These are phyloP conservation scores for Dendrobium officinale DNA, from an alignment of 106 monocot genomes.

Conservation along the genomic window DNA sequence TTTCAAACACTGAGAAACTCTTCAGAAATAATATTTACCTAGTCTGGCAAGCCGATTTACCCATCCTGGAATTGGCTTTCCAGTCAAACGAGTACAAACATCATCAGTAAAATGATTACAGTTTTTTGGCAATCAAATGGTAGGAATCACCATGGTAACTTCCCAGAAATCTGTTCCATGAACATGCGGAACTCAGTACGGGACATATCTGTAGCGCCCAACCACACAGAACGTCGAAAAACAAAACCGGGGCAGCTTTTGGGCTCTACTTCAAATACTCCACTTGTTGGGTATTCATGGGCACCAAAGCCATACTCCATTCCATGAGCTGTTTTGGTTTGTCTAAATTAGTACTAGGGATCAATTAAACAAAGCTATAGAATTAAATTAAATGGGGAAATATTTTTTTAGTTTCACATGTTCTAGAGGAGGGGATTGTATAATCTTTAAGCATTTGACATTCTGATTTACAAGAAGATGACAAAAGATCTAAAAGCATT, in stretches of 20 bases:
- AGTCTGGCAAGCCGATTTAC: constrained; percentile 62
- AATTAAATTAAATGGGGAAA: background rate
- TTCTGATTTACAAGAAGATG: background rate
- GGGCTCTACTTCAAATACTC: constrained; percentile 74
- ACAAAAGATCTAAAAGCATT: background rate
- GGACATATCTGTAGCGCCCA: constrained; percentile 49
- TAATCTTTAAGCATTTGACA: background rate
- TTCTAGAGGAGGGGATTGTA: background rate
- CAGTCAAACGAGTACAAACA: constrained; percentile 41
- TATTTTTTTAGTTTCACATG: background rate
- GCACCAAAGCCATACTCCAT: constrained; percentile 73
- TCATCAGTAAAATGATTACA: constrained; percentile 80
- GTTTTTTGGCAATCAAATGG: constrained; percentile 59
- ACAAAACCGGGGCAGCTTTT: constrained; percentile 66
- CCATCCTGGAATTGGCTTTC: constrained; percentile 64
- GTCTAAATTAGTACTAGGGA: background rate
- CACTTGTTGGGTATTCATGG: constrained; percentile 59
- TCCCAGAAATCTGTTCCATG: constrained; percentile 40
- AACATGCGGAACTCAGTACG: constrained; percentile 43
- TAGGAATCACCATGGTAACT: constrained; percentile 55
- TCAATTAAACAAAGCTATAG: background rate
- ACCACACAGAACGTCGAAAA: constrained; percentile 40
- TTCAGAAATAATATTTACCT: constrained; percentile 26
- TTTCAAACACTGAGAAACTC: background rate
- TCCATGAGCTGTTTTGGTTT: constrained; percentile 40